phyloP scores from a whole-genome alignment of 345 rosid genomes.

The Populus nigra region DNA sequence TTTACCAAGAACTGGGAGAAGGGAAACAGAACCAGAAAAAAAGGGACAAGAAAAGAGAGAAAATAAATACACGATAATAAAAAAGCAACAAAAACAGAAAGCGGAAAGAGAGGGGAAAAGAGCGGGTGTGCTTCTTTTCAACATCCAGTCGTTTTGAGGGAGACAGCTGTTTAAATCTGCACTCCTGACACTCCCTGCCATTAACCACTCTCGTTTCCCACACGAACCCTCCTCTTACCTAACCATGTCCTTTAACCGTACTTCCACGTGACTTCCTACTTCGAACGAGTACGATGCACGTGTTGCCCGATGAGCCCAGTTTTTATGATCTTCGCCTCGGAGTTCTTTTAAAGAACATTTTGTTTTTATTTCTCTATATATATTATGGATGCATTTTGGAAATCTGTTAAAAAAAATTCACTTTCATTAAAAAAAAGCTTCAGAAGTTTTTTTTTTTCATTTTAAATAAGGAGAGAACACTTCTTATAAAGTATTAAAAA shows the following conservation, averaged over 20 bases:
- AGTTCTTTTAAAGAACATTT: too few relatives aligned
- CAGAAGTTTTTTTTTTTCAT: too few relatives aligned
- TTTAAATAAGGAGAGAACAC: too few relatives aligned
- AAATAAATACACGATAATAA: too few relatives aligned
- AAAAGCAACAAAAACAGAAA: not conserved
- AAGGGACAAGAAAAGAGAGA: not conserved
- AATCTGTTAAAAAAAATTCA: too few relatives aligned
- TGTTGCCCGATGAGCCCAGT: not conserved
- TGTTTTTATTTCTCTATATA: too few relatives aligned
- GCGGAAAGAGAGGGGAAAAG: not conserved
- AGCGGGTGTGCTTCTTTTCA: not conserved
- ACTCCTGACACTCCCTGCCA: not conserved
- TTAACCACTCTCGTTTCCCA: constrained; percentile 23
- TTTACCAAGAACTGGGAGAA: not conserved
- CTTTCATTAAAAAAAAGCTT: too few relatives aligned
- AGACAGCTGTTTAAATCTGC: constrained; percentile 29
- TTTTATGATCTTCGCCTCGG: not conserved
- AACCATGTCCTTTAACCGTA: constrained; percentile 39
- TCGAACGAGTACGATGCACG: constrained; percentile 26
- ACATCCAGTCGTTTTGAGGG: constrained; percentile 20
- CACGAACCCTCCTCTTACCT: constrained; percentile 16
- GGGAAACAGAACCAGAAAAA: not conserved
- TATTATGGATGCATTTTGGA: too few relatives aligned
- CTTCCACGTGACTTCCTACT: constrained; percentile 8
- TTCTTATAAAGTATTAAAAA: too few relatives aligned